phyloP scores from a whole-genome alignment of 2,329 filamentous ascomycete genomes.

The Ceratocystis eucalypticola region DNA sequence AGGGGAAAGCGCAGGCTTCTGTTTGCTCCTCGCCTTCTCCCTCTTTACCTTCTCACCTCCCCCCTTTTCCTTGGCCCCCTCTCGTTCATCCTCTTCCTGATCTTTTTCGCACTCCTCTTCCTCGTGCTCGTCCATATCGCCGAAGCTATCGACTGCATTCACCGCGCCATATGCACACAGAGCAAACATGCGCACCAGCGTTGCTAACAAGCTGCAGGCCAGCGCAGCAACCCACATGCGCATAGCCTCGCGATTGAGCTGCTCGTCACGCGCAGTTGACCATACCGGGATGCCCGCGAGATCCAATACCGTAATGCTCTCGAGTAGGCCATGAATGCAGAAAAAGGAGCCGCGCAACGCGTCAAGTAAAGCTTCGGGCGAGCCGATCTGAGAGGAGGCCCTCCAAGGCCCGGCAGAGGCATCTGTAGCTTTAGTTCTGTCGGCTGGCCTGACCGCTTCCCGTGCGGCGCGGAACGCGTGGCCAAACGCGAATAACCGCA shows the following conservation, averaged over 20 bases:
- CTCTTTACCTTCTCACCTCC: constrained; percentile 21
- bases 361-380: constrained; percentile 29
- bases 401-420: neutral
- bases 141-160: constrained; percentile 12
- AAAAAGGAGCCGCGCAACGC: constrained; percentile 45
- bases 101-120: constrained; percentile 23
- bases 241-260: constrained; percentile 46
- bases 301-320: constrained; percentile 49
- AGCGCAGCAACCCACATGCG: constrained; percentile 57
- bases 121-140: constrained; percentile 20
- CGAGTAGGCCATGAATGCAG: constrained; percentile 54
- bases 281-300: constrained; percentile 32
- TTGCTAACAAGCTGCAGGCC: constrained; percentile 35
- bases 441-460: constrained; percentile 20
- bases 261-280: constrained; percentile 33
- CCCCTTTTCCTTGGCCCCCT: too few relatives aligned
- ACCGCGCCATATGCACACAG: constrained; percentile 28
- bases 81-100: constrained; percentile 22
- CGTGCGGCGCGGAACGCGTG: constrained; percentile 36
- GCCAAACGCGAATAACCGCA: constrained; percentile 56
- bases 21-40: constrained; percentile 23
- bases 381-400: neutral
- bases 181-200: constrained; percentile 31
- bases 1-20: neutral
- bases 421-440: neutral